Evolutionary conservation across 805 yeast species (phyloP).

Genomic region (Saturnispora besseyi): DNA sequence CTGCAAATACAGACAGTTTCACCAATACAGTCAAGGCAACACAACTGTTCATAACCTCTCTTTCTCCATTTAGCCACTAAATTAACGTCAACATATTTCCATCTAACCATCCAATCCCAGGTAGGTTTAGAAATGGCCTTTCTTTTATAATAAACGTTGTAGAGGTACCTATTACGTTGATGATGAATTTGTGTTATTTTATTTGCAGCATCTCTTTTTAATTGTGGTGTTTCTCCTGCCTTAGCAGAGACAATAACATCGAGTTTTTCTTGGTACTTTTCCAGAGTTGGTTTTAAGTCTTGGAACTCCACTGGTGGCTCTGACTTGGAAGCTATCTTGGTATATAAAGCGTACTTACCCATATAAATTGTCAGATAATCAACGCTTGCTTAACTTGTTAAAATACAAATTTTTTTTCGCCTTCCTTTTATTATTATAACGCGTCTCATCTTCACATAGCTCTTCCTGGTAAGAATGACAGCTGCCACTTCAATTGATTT

Average conservation of each 20-base stretch:
- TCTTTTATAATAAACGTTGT: slow-evolving; percentile 61
- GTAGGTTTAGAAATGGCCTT: slow-evolving; percentile 57
- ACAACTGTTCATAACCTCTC: slow-evolving; percentile 72
- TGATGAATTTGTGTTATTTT: slow-evolving; percentile 62
- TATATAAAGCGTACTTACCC: not conserved
- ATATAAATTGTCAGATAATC: not conserved
- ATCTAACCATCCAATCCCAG: slow-evolving; percentile 64
- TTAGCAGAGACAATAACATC: slow-evolving; percentile 38
- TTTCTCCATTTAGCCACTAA: slow-evolving; percentile 62
- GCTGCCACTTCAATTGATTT: not conserved
- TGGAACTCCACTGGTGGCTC: slow-evolving; percentile 68
- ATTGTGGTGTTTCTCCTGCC: slow-evolving; percentile 26
- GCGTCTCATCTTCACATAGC: not conserved
- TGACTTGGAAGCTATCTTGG: slow-evolving; percentile 20
- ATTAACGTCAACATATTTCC: slow-evolving; percentile 56
- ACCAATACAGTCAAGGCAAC: slow-evolving; percentile 77
- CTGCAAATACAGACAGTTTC: slow-evolving; percentile 75
- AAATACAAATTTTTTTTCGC: not conserved
- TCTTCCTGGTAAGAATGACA: not conserved
- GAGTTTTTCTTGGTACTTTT: slow-evolving; percentile 48
- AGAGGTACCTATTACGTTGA: slow-evolving; percentile 68
- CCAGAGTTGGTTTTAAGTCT: slow-evolving; percentile 56
- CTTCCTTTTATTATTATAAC: not conserved
- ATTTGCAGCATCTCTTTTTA: slow-evolving; percentile 54
- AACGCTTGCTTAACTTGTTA: not conserved